Evolutionary conservation across 345 rosid genomes (phyloP), one percentile per base, ranked within the genome.

Genomic region (Luvunga scandens): DNA sequence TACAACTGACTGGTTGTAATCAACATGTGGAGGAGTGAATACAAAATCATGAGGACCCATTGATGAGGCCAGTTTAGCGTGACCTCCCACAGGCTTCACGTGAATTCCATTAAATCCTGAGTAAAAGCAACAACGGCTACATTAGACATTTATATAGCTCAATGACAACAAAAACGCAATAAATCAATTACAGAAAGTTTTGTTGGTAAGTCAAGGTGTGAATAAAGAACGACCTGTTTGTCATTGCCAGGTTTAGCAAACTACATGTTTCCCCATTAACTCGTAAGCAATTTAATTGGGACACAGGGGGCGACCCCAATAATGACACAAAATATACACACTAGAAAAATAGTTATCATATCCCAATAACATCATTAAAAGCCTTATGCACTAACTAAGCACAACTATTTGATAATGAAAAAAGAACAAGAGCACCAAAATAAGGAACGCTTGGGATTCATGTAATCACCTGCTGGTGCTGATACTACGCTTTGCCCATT

Each of bases 1-100:
- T 86, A 82, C 86, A 81, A 75, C 50, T 68, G 85, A 66, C 22
- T 68, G 83, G 79, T 73, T 78, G 69, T 67, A 64, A 63, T 84
- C 91, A 63, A 89, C 81, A 84, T 89, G 94, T 7, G 87, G 50
- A 59, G 89, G 86, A 75, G 88, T 75, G 71, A 86, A 80, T 53
- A 81, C 73, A 81, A 82, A 82, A 21, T 88, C 95, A 70, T 82
- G 88, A 81, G 86, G 76, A 72, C 80, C 87, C 61, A 83, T 66
- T 73, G 87, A 71, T 28, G 88, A 48, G 72, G 74, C 81, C 63
- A 86, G 68, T 59, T 88, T 88, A 27, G 78, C 9, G 38, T 83
- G 82, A 78, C 84, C 82, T 69, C 77, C 88, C 70, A 62, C 75
- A 62, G 86, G 76, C 79, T 83, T 89, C 79, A 56, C 67, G 5